phyloP scores from a whole-genome alignment of 345 rosid genomes.

The Arabis alpina region DNA sequence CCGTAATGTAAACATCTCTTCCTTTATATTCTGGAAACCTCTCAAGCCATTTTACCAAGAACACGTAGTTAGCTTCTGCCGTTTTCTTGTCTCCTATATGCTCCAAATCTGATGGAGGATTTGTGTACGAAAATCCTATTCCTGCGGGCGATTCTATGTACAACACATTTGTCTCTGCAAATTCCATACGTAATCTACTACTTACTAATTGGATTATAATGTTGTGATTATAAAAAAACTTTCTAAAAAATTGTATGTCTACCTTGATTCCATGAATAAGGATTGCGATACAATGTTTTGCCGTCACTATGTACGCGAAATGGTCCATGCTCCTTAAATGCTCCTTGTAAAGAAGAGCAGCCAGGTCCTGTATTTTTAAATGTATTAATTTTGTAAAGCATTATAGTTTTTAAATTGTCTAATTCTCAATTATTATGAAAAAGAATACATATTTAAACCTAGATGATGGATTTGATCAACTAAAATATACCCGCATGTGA shows the following conservation, averaged over 20 bases:
- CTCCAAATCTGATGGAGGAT: slow-evolving; percentile 42
- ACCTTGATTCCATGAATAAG: slow-evolving; percentile 67
- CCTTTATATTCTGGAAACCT: slow-evolving; percentile 63
- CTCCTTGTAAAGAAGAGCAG: slow-evolving; percentile 61
- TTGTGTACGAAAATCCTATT: slow-evolving; percentile 64
- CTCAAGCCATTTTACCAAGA: slow-evolving; percentile 69
- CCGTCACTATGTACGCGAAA: slow-evolving; percentile 64
- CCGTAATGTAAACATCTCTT: slow-evolving; percentile 57
- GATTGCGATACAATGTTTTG: slow-evolving; percentile 52
- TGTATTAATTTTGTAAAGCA: neutral
- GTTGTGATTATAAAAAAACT: neutral
- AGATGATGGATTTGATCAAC: too few species aligned
- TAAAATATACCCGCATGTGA: neutral
- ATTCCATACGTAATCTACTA: neutral
- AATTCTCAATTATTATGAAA: neutral
- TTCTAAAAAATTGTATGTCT: neutral
- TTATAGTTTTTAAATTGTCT: neutral
- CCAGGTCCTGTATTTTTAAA: slow-evolving; percentile 55
- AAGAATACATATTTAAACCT: too few species aligned
- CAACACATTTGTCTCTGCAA: slow-evolving; percentile 53
- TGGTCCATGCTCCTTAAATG: slow-evolving; percentile 67
- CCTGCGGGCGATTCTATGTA: slow-evolving; percentile 57
- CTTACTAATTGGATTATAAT: neutral
- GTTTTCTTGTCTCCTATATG: slow-evolving; percentile 51
- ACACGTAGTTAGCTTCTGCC: slow-evolving; percentile 59